These are phyloP conservation scores for Eimeria necatrix DNA, from an alignment of 169 alveolate species.

Conservation along the genomic window DNA sequence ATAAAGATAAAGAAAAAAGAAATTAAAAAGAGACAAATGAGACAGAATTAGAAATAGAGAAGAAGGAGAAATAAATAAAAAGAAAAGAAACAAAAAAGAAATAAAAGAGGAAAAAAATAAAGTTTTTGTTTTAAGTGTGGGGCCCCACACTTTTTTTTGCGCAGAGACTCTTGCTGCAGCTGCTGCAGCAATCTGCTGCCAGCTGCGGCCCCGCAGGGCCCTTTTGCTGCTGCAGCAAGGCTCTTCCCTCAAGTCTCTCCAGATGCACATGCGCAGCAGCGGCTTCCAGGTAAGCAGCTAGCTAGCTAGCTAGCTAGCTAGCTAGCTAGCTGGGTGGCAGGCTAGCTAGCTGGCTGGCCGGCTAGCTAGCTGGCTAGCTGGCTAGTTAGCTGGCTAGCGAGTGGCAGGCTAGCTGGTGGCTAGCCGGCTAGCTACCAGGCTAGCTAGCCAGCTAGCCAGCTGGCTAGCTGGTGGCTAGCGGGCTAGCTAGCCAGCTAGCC, in stretches of 20 bases:
- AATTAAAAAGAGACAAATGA: too few relatives aligned
- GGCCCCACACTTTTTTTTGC: background rate
- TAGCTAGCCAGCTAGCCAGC: background rate
- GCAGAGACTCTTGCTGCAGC: slow-evolving; percentile 50
- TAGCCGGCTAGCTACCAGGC: background rate
- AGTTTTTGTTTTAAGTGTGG: background rate
- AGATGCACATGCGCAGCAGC: background rate
- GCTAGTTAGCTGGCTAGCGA: background rate
- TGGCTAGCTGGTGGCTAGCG: background rate
- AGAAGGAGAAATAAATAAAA: too few relatives aligned
- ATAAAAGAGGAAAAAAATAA: too few relatives aligned
- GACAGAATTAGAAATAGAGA: too few relatives aligned
- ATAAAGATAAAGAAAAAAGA: too few relatives aligned
- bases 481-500: background rate
- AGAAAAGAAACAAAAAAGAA: too few relatives aligned
- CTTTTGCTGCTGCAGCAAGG: slow-evolving; percentile 63
- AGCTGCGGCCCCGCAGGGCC: slow-evolving; percentile 12
- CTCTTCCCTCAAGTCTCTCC: slow-evolving; percentile 45
- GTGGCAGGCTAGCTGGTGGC: too few relatives aligned
- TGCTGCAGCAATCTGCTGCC: slow-evolving; percentile 44
- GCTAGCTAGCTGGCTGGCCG: background rate
- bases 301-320: background rate
- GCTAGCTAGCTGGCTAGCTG: background rate
- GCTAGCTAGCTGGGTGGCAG: background rate
- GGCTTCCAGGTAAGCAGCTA: slow-evolving; percentile 24